Base-by-base conservation (phyloP, 768 basidiomycete species). In the Postia placenta region DNA sequence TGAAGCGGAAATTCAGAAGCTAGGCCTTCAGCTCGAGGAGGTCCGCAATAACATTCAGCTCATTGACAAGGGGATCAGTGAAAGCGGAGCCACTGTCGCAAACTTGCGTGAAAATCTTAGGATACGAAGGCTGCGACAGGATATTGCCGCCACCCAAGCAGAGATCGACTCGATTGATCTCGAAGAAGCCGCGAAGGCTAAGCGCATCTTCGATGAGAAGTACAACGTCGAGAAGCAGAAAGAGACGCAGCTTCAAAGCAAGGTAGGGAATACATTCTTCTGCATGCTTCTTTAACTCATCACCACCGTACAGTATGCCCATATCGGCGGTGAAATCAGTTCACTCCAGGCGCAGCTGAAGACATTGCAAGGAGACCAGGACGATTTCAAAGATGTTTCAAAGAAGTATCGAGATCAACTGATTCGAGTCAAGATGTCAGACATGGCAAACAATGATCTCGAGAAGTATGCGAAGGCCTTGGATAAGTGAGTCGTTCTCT, bases 381-480 rank as follows among this genome's bases (percentile, higher is more conserved):
- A 74, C 56, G 92, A 95, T 52, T 97, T 85, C 74, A 90, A 89
- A 64, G 80, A 92, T 54, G 79, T 92, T 58, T 81, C 87, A 60
- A 87, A 84, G 66, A 78, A 78, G 53, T 96, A 95, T 62, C 88
- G 85, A 11, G 85, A 91, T 47, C 94, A 97, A 62, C 75, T 98
- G 43, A 81, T 98, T 59, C 89, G 85, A 71, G 93, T 96, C 60
- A 98, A 98, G 94, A 91, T 96, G 69, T 92, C 93, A 26, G 94
- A 98, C 66, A 92, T 97, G 85, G 93, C 95, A 5, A 97, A 95
- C 65, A 87, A 80, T 51, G 96, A 99, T 65, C 67, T 99, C 46
- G 95, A 99, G 71, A 98, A 98, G 70, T 97, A 98, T 53, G 90
- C 83, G 4, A 98, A 98, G 63, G 96, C 96, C 2, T 69, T 99